Conservation (phyloP, 257 asterid species). For the Nicotiana knightiana region DNA sequence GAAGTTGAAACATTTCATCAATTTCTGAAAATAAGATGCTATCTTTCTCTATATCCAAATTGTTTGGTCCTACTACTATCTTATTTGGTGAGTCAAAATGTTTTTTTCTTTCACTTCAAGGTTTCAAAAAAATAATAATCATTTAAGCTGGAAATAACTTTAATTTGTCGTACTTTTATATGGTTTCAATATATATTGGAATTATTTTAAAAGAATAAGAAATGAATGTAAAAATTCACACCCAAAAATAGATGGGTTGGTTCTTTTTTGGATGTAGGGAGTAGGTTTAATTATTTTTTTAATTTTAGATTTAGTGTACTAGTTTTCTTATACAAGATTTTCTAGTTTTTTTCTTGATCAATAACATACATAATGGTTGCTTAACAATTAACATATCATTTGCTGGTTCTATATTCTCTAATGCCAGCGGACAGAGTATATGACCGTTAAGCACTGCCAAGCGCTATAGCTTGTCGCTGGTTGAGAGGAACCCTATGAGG, state of each 20-base stretch:
- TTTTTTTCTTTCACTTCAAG: background rate
- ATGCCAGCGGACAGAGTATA: background rate
- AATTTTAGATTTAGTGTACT: background rate
- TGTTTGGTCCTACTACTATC: background rate
- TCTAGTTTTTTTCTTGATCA: too few relatives aligned
- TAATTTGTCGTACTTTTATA: background rate
- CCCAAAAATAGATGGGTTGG: too few relatives aligned
- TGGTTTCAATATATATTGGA: background rate
- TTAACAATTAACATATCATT: background rate
- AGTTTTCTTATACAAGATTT: background rate
- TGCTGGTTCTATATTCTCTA: background rate
- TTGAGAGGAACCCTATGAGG: background rate
- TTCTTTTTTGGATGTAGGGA: background rate
- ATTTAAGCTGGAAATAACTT: background rate
- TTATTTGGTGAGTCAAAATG: background rate
- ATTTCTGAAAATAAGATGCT: background rate
- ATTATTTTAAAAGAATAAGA: background rate
- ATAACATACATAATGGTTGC: background rate
- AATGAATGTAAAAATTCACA: too few relatives aligned
- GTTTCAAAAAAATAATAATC: background rate
- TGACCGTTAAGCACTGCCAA: background rate
- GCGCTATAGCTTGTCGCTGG: background rate
- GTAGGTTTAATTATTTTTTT: background rate
- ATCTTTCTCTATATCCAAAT: background rate
- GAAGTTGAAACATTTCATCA: background rate